phyloP scores from a whole-genome alignment of 192 early-diverging fungal genomes.

The Thamnidium elegans region DNA sequence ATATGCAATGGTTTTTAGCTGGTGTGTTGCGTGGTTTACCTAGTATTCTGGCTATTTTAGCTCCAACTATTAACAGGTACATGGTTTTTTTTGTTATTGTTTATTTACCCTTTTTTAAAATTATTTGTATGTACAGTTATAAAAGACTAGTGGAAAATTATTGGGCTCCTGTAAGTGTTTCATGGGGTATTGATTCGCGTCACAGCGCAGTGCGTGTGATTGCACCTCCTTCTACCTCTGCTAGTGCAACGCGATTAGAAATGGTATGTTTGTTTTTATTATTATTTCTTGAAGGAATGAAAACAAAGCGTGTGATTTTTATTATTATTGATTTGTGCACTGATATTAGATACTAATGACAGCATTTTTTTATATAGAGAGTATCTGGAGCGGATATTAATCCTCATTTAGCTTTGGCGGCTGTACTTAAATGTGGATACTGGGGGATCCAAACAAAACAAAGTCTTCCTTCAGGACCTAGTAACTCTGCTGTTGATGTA shows the following conservation, averaged over 20 bases:
- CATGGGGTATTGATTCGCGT: constrained; percentile 77
- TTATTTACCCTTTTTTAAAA: neutral
- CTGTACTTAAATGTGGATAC: constrained; percentile 66
- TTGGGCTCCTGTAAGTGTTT: constrained; percentile 81
- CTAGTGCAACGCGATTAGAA: constrained; percentile 68
- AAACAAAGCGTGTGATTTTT: neutral
- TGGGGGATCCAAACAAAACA: constrained; percentile 66
- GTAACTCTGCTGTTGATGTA: constrained; percentile 16
- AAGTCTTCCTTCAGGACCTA: constrained; percentile 31
- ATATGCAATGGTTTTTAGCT: constrained; percentile 53
- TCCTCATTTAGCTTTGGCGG: constrained; percentile 71
- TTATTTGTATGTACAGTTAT: constrained; percentile 43
- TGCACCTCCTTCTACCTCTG: constrained; percentile 63
- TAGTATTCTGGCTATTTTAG: constrained; percentile 67
- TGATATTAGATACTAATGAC: constrained; percentile 2
- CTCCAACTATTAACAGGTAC: constrained; percentile 76
- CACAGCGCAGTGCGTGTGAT: constrained; percentile 72
- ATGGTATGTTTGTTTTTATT: constrained; percentile 37
- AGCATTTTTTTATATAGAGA: constrained; percentile 36
- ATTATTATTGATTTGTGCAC: neutral
- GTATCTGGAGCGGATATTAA: constrained; percentile 85
- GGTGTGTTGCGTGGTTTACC: constrained; percentile 61
- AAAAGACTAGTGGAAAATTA: constrained; percentile 80
- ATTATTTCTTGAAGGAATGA: neutral
- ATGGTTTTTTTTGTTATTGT: neutral